Conservation (phyloP, 2,329 filamentous ascomycete genomes). For the Exophiala lecanii-corni region DNA sequence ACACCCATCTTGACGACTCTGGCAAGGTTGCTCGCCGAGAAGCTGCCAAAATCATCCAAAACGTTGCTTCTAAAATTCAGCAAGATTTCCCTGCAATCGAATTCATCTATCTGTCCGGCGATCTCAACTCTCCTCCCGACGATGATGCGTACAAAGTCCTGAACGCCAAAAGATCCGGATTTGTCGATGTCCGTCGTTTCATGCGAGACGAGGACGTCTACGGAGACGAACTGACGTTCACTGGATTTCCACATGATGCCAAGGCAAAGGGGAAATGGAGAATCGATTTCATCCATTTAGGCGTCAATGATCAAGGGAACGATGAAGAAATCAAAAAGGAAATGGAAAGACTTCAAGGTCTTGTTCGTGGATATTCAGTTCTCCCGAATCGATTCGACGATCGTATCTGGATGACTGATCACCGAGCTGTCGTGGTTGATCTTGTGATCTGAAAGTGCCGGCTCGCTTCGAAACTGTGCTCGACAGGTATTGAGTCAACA, state of each 20-base stretch:
- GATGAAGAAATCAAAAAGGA: slow-evolving; percentile 3
- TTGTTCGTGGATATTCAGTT: slow-evolving; percentile 47
- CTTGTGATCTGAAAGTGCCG: slow-evolving; percentile 14
- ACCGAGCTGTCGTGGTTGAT: slow-evolving; percentile 54
- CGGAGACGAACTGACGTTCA: slow-evolving; percentile 51
- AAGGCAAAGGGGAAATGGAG: slow-evolving; percentile 35
- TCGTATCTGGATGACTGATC: slow-evolving; percentile 52
- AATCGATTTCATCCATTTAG: slow-evolving; percentile 52
- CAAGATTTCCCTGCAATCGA: slow-evolving; percentile 22
- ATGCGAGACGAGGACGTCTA: slow-evolving; percentile 38
- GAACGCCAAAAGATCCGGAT: slow-evolving; percentile 34
- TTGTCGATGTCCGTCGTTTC: slow-evolving; percentile 37
- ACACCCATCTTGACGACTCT: slow-evolving; percentile 55
- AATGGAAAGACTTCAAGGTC: slow-evolving; percentile 32
- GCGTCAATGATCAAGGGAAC: slow-evolving; percentile 20
- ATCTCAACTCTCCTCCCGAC: slow-evolving; percentile 51
- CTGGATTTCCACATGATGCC: slow-evolving; percentile 42
- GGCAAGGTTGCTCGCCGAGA: slow-evolving; percentile 47
- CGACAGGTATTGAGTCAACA: too few species aligned
- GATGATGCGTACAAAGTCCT: slow-evolving; percentile 51
- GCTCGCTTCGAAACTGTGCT: too few species aligned
- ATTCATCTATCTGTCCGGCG: slow-evolving; percentile 50
- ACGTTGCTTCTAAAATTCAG: slow-evolving; percentile 22
- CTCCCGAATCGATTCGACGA: slow-evolving; percentile 53
- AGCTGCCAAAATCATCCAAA: slow-evolving; percentile 49